These are phyloP conservation scores for Boletus huronensis DNA, from an alignment of 768 basidiomycete genomes.

Conservation along the genomic window DNA sequence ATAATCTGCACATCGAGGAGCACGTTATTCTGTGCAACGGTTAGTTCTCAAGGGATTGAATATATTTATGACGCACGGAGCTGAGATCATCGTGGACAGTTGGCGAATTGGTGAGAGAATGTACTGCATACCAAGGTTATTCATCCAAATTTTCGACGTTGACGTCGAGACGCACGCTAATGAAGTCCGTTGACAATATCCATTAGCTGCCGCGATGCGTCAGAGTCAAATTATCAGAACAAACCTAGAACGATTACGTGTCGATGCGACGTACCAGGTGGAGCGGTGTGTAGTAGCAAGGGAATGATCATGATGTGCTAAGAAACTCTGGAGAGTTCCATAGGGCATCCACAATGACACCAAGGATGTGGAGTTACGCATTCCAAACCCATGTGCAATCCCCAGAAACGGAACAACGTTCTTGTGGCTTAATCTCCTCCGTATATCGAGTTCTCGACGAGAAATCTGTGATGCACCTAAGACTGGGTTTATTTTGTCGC, in stretches of 20 bases:
- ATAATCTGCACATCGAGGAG: slow-evolving; percentile 15
- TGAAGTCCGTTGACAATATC: slow-evolving; percentile 13
- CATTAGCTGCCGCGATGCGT: slow-evolving; percentile 3
- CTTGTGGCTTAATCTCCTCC: slow-evolving; percentile 20
- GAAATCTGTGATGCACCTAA: slow-evolving; percentile 5
- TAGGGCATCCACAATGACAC: slow-evolving; percentile 31
- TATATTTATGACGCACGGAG: not conserved
- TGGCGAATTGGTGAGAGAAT: not conserved
- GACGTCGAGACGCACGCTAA: slow-evolving; percentile 4
- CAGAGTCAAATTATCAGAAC: not conserved
- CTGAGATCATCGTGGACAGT: slow-evolving; percentile 16
- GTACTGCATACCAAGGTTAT: slow-evolving; percentile 1
- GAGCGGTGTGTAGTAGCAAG: not conserved
- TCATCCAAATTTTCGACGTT: not conserved
- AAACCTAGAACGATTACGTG: too few relatives aligned
- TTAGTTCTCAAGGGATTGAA: not conserved
- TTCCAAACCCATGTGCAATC: slow-evolving; percentile 24
- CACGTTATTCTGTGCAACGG: slow-evolving; percentile 9
- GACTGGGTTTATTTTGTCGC: not conserved
- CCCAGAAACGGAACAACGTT: slow-evolving; percentile 27
- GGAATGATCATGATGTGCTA: slow-evolving; percentile 1
- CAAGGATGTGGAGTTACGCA: slow-evolving; percentile 17
- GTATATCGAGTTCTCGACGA: slow-evolving; percentile 22
- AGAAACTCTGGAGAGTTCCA: slow-evolving; percentile 22
- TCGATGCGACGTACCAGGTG: not conserved